Percentiles rank a stretch among this genome's conserved stretches.
These are phyloP conservation scores for Selenicereus undatus DNA, from an alignment of 148 eudicot genomes.

Conservation along the genomic window DNA sequence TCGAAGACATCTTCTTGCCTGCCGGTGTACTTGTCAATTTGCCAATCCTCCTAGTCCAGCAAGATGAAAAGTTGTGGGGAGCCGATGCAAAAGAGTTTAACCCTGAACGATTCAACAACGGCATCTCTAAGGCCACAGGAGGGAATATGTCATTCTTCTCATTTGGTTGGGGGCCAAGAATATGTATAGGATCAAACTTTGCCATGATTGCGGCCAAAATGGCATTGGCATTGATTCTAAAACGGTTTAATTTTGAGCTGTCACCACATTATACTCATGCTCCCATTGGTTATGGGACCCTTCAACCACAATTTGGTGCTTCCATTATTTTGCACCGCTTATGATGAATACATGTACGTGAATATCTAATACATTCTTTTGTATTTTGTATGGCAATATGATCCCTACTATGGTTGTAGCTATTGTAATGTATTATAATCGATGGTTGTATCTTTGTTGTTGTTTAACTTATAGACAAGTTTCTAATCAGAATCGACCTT, in stretches of 20 bases:
- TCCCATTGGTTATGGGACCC: neutral
- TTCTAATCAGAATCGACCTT: too few relatives aligned
- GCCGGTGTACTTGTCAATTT: neutral
- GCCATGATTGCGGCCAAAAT: neutral
- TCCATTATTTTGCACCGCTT: too few relatives aligned
- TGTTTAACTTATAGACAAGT: too few relatives aligned
- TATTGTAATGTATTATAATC: too few relatives aligned
- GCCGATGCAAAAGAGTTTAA: neutral
- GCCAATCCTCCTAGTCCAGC: constrained; percentile 1
- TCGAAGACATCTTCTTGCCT: neutral
- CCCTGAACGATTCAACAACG: neutral
- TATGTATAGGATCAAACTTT: neutral
- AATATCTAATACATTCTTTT: too few relatives aligned
- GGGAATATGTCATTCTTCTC: constrained; percentile 24
- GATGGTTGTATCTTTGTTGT: too few relatives aligned
- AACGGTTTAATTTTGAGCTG: constrained; percentile 6
- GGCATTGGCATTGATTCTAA: constrained; percentile 7
- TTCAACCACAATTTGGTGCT: constrained; percentile 6
- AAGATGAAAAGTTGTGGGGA: neutral
- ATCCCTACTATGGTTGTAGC: too few relatives aligned
- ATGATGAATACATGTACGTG: too few relatives aligned
- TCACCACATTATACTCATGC: neutral
- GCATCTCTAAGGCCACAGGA: constrained; percentile 8
- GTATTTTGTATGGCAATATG: too few relatives aligned
- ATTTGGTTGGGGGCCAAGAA: constrained; percentile 5